Conservation (phyloP, 805 yeast species). For the Brettanomyces naardenensis region DNA sequence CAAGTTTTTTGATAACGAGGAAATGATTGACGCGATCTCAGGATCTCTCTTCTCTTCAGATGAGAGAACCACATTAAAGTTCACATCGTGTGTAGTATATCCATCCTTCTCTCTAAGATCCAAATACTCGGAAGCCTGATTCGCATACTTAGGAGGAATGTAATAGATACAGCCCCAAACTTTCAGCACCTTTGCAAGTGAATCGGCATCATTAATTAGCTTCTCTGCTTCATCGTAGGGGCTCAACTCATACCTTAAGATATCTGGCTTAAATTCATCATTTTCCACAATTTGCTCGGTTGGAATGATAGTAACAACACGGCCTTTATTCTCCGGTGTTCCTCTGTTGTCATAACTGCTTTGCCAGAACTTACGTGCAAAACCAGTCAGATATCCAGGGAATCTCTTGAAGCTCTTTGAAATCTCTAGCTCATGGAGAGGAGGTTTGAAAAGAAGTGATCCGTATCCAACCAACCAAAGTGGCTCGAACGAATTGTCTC, state of each 20-base stretch:
- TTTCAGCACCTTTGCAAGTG: constrained; percentile 36
- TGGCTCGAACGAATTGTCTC: constrained; percentile 21
- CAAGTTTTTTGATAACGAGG: constrained; percentile 22
- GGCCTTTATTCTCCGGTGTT: constrained; percentile 76
- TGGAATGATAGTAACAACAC: constrained; percentile 78
- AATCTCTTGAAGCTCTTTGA: constrained; percentile 24
- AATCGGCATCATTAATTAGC: constrained; percentile 8
- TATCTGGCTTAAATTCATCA: constrained; percentile 33
- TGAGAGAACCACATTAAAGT: constrained; percentile 42
- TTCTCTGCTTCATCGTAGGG: constrained; percentile 9
- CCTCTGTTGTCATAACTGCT: constrained; percentile 87
- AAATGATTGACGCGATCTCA: constrained; percentile 17
- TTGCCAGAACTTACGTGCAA: constrained; percentile 84
- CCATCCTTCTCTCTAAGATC: constrained; percentile 89
- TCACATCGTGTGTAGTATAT: constrained; percentile 60
- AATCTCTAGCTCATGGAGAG: constrained; percentile 48
- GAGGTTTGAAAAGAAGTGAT: constrained; percentile 83
- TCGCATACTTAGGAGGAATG: constrained; percentile 56
- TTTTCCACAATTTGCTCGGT: constrained; percentile 42
- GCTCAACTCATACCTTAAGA: constrained; percentile 23
- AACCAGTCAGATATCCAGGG: constrained; percentile 73
- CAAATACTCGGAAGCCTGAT: constrained; percentile 56
- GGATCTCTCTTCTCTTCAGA: constrained; percentile 13
- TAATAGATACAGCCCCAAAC: constrained; percentile 84
- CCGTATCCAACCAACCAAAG: constrained; percentile 90